Conservation (phyloP, 2,329 filamentous ascomycete genomes). For the Stachybotrys elegans region DNA sequence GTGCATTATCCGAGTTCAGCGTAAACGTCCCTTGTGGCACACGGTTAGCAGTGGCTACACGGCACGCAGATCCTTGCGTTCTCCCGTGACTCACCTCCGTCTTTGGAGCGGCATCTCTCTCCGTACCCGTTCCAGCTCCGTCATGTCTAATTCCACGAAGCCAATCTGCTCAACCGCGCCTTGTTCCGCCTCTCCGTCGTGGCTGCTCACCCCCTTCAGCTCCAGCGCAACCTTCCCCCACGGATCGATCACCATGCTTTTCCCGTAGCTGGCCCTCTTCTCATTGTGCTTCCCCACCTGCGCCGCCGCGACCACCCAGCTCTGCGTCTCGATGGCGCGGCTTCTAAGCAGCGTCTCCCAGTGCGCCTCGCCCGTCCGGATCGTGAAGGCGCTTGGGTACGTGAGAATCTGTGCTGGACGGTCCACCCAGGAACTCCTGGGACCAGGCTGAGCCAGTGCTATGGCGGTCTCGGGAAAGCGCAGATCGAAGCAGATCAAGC, state of each 20-base stretch:
- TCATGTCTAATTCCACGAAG: slow-evolving; percentile 50
- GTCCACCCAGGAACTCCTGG: slow-evolving; percentile 21
- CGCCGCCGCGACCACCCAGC: slow-evolving; percentile 81
- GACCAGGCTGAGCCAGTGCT: slow-evolving; percentile 47
- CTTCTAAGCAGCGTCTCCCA: slow-evolving; percentile 78
- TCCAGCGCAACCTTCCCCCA: slow-evolving; percentile 74
- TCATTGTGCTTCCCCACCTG: slow-evolving; percentile 70
- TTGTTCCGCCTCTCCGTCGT: slow-evolving; percentile 33
- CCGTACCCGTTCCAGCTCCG: slow-evolving; percentile 41
- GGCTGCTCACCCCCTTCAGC: slow-evolving; percentile 50
- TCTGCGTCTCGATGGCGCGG: slow-evolving; percentile 83
- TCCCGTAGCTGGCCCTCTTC: slow-evolving; percentile 77
- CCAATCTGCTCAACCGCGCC: slow-evolving; percentile 41
- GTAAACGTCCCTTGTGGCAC: slow-evolving; percentile 9
- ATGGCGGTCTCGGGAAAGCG: slow-evolving; percentile 75
- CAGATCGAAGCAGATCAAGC: slow-evolving; percentile 86
- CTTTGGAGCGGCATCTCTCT: slow-evolving; percentile 47
- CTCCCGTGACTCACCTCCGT: slow-evolving; percentile 39
- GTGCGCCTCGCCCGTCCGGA: slow-evolving; percentile 78
- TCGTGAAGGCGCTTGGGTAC: slow-evolving; percentile 87
- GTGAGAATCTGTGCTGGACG: slow-evolving; percentile 66
- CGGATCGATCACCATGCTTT: slow-evolving; percentile 79
- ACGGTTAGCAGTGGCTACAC: too few relatives aligned
- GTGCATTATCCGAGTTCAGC: too few relatives aligned
- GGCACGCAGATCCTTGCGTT: too few relatives aligned